These are phyloP conservation scores for Phaffomyces thermotolerans DNA, from an alignment of 805 yeast genomes.

Conservation along the genomic window DNA sequence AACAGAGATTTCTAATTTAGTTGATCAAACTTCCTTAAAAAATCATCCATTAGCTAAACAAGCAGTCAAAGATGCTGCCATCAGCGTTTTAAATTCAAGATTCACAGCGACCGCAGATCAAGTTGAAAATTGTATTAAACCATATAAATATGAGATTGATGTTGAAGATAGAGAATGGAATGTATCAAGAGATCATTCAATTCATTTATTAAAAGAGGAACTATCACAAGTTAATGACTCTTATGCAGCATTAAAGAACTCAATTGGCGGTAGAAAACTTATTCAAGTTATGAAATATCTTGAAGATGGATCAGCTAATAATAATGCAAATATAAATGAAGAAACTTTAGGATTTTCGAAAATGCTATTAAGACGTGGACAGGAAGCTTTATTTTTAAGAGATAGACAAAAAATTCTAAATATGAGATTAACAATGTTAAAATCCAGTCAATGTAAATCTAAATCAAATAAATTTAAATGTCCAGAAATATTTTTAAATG, in stretches of 20 bases:
- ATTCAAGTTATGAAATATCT: conserved; percentile 75
- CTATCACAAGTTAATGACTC: conserved; percentile 70
- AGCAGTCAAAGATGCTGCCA: conserved; percentile 80
- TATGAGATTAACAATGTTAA: conserved; percentile 70
- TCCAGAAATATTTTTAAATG: conserved; percentile 91
- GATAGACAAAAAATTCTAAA: conserved; percentile 65
- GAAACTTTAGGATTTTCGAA: conserved; percentile 85
- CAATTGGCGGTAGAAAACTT: conserved; percentile 79
- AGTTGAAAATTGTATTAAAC: conserved; percentile 96
- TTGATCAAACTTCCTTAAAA: conserved; percentile 65
- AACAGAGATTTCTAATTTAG: conserved; percentile 68
- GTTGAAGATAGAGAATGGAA: conserved; percentile 94
- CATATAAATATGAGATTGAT: conserved; percentile 95
- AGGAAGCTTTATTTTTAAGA: conserved; percentile 71
- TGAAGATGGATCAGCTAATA: conserved; percentile 28
- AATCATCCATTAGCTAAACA: conserved; percentile 83
- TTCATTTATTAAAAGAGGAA: conserved; percentile 72
- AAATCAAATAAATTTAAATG: conserved; percentile 83
- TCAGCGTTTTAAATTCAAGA: conserved; percentile 65
- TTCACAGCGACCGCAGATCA: conserved; percentile 94
- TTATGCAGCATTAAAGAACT: conserved; percentile 48
- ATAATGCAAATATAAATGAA: conserved; percentile 26
- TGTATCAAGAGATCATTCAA: conserved; percentile 70
- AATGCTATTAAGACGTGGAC: conserved; percentile 67
- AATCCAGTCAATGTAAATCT: conserved; percentile 65